These are phyloP conservation scores for Globisporangium megalacanthum DNA, from an alignment of 352 stramenopile genomes.

Conservation along the genomic window DNA sequence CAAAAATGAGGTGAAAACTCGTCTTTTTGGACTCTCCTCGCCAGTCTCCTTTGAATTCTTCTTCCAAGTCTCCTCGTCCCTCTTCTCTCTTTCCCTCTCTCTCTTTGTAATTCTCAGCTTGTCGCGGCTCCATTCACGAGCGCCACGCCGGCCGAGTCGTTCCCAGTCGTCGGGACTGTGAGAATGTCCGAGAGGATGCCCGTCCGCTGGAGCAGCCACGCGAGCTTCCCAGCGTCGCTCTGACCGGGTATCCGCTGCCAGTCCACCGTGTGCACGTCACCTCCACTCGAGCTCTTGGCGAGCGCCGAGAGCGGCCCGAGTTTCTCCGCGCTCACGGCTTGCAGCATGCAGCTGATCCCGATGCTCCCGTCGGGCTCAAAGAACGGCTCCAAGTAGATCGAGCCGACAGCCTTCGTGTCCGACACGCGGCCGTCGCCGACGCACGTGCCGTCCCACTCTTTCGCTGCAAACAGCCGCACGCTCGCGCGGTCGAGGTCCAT, in stretches of 20 bases:
- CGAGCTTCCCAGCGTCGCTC: slow-evolving; percentile 63
- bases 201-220: slow-evolving; percentile 73
- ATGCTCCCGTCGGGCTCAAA: slow-evolving; percentile 46
- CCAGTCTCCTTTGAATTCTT: not conserved
- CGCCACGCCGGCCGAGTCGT: not conserved
- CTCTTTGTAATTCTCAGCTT: not conserved
- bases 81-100: not conserved
- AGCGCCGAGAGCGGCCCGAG: slow-evolving; percentile 25
- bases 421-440: slow-evolving; percentile 83
- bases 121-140: not conserved
- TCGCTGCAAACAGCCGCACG: slow-evolving; percentile 65
- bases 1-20: not conserved
- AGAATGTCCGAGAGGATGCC: slow-evolving; percentile 35
- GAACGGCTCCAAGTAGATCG: slow-evolving; percentile 74
- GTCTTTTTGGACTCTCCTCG: not conserved
- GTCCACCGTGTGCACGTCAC: slow-evolving; percentile 55
- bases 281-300: slow-evolving; percentile 33
- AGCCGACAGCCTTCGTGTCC: slow-evolving; percentile 57
- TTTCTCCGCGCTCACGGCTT: slow-evolving; percentile 49
- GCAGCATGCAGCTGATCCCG: slow-evolving; percentile 67
- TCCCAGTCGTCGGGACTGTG: not conserved
- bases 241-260: slow-evolving; percentile 76
- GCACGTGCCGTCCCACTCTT: slow-evolving; percentile 77
- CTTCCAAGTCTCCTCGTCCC: not conserved
- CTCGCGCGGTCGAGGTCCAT: slow-evolving; percentile 75